Conservation (phyloP, 768 basidiomycete genomes). For the Termitomyces bulborhizus region DNA sequence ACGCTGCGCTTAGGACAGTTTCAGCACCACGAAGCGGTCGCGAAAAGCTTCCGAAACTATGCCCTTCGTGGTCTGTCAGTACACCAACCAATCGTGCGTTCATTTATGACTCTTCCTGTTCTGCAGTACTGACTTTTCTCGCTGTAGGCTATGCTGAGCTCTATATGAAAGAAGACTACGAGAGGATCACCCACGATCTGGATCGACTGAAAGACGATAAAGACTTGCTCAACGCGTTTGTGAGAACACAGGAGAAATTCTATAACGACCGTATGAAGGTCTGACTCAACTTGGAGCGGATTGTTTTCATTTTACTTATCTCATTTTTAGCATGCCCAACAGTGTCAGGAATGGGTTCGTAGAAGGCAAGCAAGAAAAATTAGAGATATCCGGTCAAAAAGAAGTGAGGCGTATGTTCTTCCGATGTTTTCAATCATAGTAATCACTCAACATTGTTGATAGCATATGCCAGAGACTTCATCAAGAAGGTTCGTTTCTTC, state of each 20-base stretch:
- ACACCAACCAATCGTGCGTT: background rate
- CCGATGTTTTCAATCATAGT: no score
- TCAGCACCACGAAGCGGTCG: background rate
- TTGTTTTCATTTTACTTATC: background rate
- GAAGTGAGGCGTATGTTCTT: constrained; percentile 12
- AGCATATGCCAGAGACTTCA: constrained; percentile 14
- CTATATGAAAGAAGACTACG: constrained; percentile 1
- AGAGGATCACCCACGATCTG: background rate
- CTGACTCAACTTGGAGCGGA: background rate
- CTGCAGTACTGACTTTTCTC: background rate
- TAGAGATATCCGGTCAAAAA: background rate
- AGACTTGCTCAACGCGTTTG: background rate
- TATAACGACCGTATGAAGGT: background rate
- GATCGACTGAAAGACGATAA: background rate
- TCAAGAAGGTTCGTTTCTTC: constrained; percentile 4
- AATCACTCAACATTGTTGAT: background rate
- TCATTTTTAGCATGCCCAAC: background rate
- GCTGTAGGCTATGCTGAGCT: background rate
- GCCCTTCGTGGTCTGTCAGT: background rate
- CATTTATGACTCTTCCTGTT: background rate
- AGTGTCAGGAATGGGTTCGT: background rate
- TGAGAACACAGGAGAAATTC: background rate
- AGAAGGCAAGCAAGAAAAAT: constrained; percentile 7
- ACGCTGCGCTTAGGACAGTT: background rate
- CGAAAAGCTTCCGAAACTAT: background rate